These are phyloP conservation scores for Dentipellis sp. DNA, from an alignment of 768 basidiomycete species.

Conservation along the genomic window DNA sequence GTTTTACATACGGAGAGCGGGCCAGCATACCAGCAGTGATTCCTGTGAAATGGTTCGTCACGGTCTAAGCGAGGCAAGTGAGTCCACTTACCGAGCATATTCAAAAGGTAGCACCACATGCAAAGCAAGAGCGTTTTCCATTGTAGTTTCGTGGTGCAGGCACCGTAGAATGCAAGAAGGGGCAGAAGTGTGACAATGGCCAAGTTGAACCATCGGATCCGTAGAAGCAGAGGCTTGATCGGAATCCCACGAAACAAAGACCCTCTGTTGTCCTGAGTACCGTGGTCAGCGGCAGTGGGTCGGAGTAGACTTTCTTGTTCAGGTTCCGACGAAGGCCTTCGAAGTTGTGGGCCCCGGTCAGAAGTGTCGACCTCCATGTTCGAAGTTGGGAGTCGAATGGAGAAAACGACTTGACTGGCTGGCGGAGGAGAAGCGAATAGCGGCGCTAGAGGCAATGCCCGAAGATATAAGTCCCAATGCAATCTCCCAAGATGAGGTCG, in stretches of 20 bases:
- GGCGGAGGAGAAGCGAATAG: no score
- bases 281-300: no score
- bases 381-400: no score
- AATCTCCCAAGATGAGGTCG: no score
- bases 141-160: neutral
- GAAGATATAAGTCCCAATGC: no score
- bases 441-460: no score
- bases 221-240: neutral
- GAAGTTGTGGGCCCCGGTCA: no score
- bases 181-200: neutral
- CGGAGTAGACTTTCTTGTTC: no score
- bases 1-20: neutral
- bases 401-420: no score
- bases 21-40: constrained; percentile 15
- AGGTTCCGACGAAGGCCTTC: no score
- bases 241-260: neutral
- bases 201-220: constrained; percentile 5
- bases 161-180: neutral
- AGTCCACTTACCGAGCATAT: constrained; percentile 4
- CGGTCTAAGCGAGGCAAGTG: neutral
- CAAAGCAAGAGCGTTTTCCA: neutral
- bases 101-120: neutral
- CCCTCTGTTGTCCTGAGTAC: no score
- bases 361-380: no score
- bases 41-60: constrained; percentile 5